phyloP scores from a whole-genome alignment of 768 basidiomycete genomes.

The Podaxis sp. region DNA sequence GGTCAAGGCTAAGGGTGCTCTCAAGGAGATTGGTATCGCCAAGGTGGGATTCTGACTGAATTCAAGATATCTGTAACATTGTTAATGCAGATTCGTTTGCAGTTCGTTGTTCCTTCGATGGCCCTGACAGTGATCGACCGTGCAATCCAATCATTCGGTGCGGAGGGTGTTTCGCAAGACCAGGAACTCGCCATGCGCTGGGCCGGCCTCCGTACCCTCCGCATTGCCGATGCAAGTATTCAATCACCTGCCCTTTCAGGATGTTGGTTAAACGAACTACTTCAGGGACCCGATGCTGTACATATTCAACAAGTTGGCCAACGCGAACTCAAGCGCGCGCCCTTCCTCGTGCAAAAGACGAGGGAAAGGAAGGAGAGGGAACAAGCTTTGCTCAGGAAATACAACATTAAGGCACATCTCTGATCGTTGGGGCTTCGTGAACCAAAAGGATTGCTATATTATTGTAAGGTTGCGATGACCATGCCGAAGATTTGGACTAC shows the following conservation, averaged over 20 bases:
- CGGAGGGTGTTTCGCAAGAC: constrained; percentile 95
- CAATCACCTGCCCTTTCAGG: constrained; percentile 4
- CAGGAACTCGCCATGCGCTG: constrained; percentile 75
- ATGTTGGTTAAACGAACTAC: constrained; percentile 8
- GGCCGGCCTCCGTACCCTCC: constrained; percentile 81
- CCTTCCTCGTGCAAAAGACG: constrained; percentile 51
- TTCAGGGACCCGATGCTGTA: constrained; percentile 80
- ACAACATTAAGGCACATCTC: constrained; percentile 58
- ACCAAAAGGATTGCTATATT: too few species aligned
- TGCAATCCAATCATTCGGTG: constrained; percentile 94
- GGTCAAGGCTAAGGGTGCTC: constrained; percentile 85
- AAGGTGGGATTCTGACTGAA: constrained; percentile 54
- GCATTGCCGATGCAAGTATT: constrained; percentile 75
- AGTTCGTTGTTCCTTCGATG: constrained; percentile 95
- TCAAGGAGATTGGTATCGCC: constrained; percentile 97
- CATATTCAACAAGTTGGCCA: constrained; percentile 96
- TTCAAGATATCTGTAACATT: not conserved
- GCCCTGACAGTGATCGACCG: constrained; percentile 87
- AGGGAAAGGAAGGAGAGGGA: constrained; percentile 61
- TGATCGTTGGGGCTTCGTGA: constrained; percentile 23
- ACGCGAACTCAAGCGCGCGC: constrained; percentile 79
- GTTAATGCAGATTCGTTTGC: constrained; percentile 7
- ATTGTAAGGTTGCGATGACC: too few species aligned
- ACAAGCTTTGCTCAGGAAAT: constrained; percentile 53
- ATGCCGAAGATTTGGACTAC: not conserved